Percentiles rank a stretch among this genome's conserved stretches.
Conservation (phyloP, 2,329 filamentous ascomycete genomes). For the Phialophora macrospora region DNA sequence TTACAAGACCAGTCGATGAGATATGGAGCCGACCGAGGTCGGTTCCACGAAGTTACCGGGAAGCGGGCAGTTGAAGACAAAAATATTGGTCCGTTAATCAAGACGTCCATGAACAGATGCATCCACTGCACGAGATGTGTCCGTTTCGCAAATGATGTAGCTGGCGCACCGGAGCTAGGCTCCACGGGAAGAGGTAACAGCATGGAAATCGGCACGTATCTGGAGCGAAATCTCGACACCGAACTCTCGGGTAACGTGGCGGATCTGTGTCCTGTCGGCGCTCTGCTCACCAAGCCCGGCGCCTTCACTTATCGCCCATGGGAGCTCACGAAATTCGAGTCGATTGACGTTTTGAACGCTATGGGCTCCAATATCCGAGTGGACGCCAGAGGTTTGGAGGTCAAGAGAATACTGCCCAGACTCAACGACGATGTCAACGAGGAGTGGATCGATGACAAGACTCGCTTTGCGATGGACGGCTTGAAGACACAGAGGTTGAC, state of each 20-base stretch:
- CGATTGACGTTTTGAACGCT: slow-evolving; percentile 90
- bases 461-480: slow-evolving; percentile 93
- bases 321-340: slow-evolving; percentile 96
- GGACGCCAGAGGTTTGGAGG: slow-evolving; percentile 89
- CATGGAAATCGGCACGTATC: slow-evolving; percentile 96
- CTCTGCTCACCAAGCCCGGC: slow-evolving; percentile 95
- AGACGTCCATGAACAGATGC: slow-evolving; percentile 99
- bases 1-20: slow-evolving; percentile 99
- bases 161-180: slow-evolving; percentile 92
- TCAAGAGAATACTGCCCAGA: slow-evolving; percentile 91
- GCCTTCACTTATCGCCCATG: slow-evolving; percentile 95
- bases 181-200: slow-evolving; percentile 95
- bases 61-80: slow-evolving; percentile 99
- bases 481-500: slow-evolving; percentile 95
- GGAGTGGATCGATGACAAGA: slow-evolving; percentile 99
- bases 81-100: slow-evolving; percentile 97
- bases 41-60: slow-evolving; percentile 93
- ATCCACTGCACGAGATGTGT: slow-evolving; percentile 99
- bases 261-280: slow-evolving; percentile 96
- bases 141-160: slow-evolving; percentile 96
- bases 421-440: slow-evolving; percentile 98
- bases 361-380: slow-evolving; percentile 94
- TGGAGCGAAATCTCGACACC: slow-evolving; percentile 90
- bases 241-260: slow-evolving; percentile 98
- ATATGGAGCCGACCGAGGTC: slow-evolving; percentile 92